phyloP scores from a whole-genome alignment of 768 basidiomycete species.

The Phylloporus arenicola region DNA sequence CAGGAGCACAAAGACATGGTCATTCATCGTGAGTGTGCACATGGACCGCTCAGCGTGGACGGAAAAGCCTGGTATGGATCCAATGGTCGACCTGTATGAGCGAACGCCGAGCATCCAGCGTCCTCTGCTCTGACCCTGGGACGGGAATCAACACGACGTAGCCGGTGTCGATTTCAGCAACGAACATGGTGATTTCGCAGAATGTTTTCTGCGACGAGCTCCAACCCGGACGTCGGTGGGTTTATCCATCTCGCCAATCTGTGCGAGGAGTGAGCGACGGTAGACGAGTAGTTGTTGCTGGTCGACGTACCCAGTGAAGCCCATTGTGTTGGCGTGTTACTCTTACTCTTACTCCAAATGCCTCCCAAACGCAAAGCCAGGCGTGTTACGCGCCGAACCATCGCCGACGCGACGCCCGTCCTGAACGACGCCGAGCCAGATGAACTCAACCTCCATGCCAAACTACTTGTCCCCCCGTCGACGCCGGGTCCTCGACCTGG shows the following conservation, averaged over 20 bases:
- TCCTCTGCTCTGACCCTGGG: slow-evolving; percentile 54
- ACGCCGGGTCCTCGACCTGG: slow-evolving; percentile 21
- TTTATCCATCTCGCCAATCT: slow-evolving; percentile 81
- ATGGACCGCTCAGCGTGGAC: slow-evolving; percentile 60
- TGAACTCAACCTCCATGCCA: slow-evolving; percentile 26
- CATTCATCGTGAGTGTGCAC: slow-evolving; percentile 73
- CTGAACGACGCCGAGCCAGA: slow-evolving; percentile 18
- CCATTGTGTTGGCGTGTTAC: slow-evolving; percentile 37
- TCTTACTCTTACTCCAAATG: slow-evolving; percentile 19
- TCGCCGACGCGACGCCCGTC: slow-evolving; percentile 2
- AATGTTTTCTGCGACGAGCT: slow-evolving; percentile 66
- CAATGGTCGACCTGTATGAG: slow-evolving; percentile 70
- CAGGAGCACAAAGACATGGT: slow-evolving; percentile 73
- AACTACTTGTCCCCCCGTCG: slow-evolving; percentile 9
- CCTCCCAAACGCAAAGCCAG: slow-evolving; percentile 44
- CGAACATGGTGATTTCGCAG: slow-evolving; percentile 61
- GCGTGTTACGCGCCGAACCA: slow-evolving; percentile 28
- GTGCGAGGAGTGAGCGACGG: slow-evolving; percentile 5
- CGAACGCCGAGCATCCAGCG: slow-evolving; percentile 67
- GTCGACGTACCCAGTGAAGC: slow-evolving; percentile 52
- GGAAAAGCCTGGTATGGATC: slow-evolving; percentile 47
- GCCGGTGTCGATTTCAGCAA: slow-evolving; percentile 8
- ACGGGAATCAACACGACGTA: slow-evolving; percentile 13
- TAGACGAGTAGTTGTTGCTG: not conserved
- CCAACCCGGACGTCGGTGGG: slow-evolving; percentile 67